Percentiles rank a stretch among this genome's conserved stretches.
Conservation (phyloP, 352 stramenopile genomes). For the Phytophthora fragariaefolia region DNA sequence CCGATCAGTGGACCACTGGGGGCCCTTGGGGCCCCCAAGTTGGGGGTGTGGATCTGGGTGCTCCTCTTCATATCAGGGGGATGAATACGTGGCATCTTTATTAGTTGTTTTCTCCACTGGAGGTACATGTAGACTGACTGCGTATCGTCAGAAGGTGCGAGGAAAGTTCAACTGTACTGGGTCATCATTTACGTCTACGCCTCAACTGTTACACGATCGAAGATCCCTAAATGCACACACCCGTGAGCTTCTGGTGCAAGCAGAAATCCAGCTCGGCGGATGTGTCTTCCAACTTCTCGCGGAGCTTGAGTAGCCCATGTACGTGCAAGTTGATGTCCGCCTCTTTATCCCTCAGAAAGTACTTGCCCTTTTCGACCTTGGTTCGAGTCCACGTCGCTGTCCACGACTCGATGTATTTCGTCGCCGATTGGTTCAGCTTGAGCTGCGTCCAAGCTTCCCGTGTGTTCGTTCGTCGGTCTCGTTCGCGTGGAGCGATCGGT, state of each 20-base stretch:
- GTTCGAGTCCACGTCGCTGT: background rate
- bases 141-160: constrained; percentile 1
- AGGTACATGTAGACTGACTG: no score
- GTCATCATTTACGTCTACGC: constrained; percentile 1
- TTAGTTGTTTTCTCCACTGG: no score
- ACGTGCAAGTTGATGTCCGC: background rate
- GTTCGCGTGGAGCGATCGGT: background rate
- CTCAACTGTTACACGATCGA: background rate
- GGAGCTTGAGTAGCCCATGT: background rate
- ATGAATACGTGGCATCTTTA: no score
- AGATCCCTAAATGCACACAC: background rate
- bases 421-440: background rate
- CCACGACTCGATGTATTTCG: background rate
- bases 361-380: background rate
- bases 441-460: background rate
- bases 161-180: background rate
- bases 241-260: background rate
- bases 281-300: background rate
- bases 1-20: no score
- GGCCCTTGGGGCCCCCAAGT: no score
- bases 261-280: constrained; percentile 2
- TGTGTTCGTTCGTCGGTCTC: background rate
- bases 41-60: no score
- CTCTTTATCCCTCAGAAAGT: background rate
- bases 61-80: no score